Evolutionary conservation across 441 rosid species (phyloP).

Genomic region (Omphalea diandra): DNA sequence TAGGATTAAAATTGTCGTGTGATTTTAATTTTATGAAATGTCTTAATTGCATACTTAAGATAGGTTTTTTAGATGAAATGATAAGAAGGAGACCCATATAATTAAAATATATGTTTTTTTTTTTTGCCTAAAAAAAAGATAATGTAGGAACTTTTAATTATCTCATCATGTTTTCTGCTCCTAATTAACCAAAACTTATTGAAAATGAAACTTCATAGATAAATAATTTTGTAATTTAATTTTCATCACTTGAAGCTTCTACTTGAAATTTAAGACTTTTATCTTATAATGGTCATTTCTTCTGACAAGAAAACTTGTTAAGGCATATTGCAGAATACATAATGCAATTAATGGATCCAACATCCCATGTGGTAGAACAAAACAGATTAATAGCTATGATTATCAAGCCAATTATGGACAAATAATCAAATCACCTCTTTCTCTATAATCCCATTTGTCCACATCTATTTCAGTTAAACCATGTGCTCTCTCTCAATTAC

Average conservation of each 20-base stretch:
- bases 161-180: neutral
- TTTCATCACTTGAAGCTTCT: neutral
- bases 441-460: conserved; percentile 13
- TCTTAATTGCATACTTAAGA: no score
- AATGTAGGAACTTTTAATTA: neutral
- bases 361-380: conserved; percentile 39
- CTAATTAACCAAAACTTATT: neutral
- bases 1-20: neutral
- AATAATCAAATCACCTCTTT: conserved; percentile 7
- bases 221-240: neutral
- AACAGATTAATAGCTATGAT: conserved; percentile 8
- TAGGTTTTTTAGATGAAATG: neutral
- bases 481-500: conserved; percentile 16
- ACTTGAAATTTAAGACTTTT: no score
- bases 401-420: neutral
- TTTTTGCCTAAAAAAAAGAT: no score
- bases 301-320: no score
- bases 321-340: conserved; percentile 3
- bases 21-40: no score
- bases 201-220: no score
- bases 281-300: no score
- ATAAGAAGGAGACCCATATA: no score
- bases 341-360: conserved; percentile 22
- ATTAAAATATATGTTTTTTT: no score
- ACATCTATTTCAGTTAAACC: conserved; percentile 1